Evolutionary conservation across 371 early-diverging fungal genomes (phyloP).

Genomic region (Mycotypha africana): DNA sequence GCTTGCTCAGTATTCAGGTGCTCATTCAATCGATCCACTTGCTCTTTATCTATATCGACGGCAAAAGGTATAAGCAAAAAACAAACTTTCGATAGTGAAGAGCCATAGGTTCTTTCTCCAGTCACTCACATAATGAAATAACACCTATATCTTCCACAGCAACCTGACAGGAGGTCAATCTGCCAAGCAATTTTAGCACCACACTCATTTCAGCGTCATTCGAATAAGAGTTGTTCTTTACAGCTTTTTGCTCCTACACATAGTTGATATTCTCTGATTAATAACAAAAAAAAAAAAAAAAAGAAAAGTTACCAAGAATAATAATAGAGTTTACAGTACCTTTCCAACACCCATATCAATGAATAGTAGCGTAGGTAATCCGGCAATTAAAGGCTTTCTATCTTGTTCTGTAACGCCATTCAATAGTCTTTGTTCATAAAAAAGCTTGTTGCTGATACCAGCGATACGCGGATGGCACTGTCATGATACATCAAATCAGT

Average conservation of each 20-base stretch:
- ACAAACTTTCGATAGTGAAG: neutral
- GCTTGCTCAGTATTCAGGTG: constrained; percentile 15
- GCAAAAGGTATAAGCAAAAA: no score
- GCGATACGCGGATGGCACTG: constrained; percentile 83
- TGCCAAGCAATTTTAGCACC: constrained; percentile 34
- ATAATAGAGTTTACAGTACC: constrained; percentile 11
- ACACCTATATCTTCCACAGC: constrained; percentile 54
- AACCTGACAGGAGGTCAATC: constrained; percentile 35
- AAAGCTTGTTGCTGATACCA: constrained; percentile 70
- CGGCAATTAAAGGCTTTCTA: constrained; percentile 48
- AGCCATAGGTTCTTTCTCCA: neutral
- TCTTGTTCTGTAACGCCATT: constrained; percentile 52
- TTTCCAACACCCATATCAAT: constrained; percentile 53
- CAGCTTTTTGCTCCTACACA: constrained; percentile 36
- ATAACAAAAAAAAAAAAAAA: neutral
- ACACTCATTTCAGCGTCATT: constrained; percentile 53
- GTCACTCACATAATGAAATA: constrained; percentile 59
- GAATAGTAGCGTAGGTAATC: constrained; percentile 64
- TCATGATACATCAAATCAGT: no score
- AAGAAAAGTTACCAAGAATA: no score
- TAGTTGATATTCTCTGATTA: no score
- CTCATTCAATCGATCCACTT: constrained; percentile 48
- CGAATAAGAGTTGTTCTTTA: constrained; percentile 40
- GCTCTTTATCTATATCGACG: constrained; percentile 64
- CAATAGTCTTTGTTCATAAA: constrained; percentile 61